Conservation (phyloP, 345 rosid genomes). For the Stellera chamaejasme region DNA sequence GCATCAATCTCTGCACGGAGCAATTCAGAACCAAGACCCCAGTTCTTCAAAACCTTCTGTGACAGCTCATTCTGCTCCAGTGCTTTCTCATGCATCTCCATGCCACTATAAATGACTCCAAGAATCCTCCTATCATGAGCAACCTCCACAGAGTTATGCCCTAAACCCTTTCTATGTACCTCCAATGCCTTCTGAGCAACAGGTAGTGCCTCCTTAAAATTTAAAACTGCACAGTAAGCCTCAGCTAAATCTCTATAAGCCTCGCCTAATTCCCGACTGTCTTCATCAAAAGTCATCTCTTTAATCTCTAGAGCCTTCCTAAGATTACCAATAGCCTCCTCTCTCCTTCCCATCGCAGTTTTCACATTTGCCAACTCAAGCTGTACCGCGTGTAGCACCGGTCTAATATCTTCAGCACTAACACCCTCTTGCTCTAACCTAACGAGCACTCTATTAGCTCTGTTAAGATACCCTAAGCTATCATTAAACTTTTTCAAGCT, state of each 20-base stretch:
- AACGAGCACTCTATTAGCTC: constrained; percentile 58
- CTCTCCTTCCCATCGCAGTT: constrained; percentile 86
- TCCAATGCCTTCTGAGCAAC: constrained; percentile 64
- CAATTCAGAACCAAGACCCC: constrained; percentile 74
- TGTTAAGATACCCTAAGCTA: constrained; percentile 68
- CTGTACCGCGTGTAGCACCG: constrained; percentile 67
- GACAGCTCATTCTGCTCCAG: constrained; percentile 76
- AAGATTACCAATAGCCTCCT: constrained; percentile 76
- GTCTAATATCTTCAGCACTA: constrained; percentile 46
- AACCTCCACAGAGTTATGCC: constrained; percentile 77
- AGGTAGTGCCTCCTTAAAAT: constrained; percentile 78
- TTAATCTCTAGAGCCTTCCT: constrained; percentile 75
- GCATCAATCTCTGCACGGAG: constrained; percentile 77
- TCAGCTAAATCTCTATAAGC: constrained; percentile 70
- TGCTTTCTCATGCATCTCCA: constrained; percentile 85
- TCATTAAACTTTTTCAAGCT: constrained; percentile 68
- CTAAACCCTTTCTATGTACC: constrained; percentile 61
- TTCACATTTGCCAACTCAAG: constrained; percentile 79
- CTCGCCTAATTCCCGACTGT: constrained; percentile 69
- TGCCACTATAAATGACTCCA: constrained; percentile 82
- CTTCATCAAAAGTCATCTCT: constrained; percentile 57
- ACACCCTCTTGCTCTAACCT: constrained; percentile 44
- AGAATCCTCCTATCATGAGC: constrained; percentile 78
- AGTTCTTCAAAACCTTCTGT: constrained; percentile 61
- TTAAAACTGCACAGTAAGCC: constrained; percentile 74